A percentile compares a stretch with the other conserved stretches of the same genome.
Evolutionary conservation across 805 yeast species (phyloP).

Genomic region (Starmerella geochares): DNA sequence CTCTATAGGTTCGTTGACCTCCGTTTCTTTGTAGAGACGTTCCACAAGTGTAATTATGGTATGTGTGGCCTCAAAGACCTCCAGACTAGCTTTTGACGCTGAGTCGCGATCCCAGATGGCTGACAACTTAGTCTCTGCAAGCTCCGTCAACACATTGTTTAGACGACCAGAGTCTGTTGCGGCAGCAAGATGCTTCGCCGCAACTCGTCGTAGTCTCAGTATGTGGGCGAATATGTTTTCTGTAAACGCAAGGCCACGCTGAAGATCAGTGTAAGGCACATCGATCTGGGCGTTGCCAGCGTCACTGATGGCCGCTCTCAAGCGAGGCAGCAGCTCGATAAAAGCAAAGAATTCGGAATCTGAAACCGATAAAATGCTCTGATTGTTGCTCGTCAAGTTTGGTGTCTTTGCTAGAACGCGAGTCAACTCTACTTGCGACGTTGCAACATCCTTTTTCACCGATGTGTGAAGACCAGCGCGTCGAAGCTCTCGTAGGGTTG

Average conservation of each 20-base stretch:
- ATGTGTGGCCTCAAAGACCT: neutral
- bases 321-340: slow-evolving; percentile 69
- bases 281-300: slow-evolving; percentile 42
- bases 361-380: slow-evolving; percentile 25
- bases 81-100: neutral
- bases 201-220: slow-evolving; percentile 31
- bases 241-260: slow-evolving; percentile 62
- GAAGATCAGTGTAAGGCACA: slow-evolving; percentile 62
- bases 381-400: slow-evolving; percentile 32
- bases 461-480: slow-evolving; percentile 65
- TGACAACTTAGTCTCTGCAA: neutral
- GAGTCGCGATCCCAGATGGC: neutral
- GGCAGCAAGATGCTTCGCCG: neutral
- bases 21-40: neutral
- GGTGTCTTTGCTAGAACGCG: slow-evolving; percentile 47
- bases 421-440: slow-evolving; percentile 52
- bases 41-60: neutral
- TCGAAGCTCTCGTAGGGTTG: slow-evolving; percentile 61
- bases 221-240: slow-evolving; percentile 60
- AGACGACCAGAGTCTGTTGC: neutral
- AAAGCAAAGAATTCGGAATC: slow-evolving; percentile 51
- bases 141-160: neutral
- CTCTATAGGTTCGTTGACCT: neutral
- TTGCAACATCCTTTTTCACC: slow-evolving; percentile 55
- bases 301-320: slow-evolving; percentile 52